phyloP scores from a whole-genome alignment of 2,329 filamentous ascomycete genomes.

The Apiospora rasikravindrae region DNA sequence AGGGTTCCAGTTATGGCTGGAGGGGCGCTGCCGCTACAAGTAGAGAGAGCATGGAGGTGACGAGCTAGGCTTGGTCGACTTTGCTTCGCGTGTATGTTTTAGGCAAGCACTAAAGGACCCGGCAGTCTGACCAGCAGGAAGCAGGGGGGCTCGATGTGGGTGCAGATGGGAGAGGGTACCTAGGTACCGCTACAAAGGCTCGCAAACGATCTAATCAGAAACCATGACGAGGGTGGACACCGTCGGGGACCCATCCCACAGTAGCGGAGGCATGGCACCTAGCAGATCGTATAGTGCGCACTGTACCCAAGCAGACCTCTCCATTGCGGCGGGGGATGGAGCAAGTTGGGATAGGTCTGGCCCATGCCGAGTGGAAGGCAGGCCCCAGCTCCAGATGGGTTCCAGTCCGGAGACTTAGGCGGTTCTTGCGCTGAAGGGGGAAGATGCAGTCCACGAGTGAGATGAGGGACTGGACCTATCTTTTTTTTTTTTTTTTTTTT shows the following conservation, averaged over 20 bases:
- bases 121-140: constrained; percentile 19
- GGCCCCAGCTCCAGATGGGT: background rate
- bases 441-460: background rate
- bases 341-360: constrained; percentile 14
- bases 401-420: constrained; percentile 2
- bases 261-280: constrained; percentile 9
- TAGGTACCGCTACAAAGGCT: background rate
- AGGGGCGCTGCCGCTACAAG: background rate
- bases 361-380: constrained; percentile 12
- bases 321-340: background rate
- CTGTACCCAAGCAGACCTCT: background rate
- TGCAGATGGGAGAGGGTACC: background rate
- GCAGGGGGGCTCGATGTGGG: constrained; percentile 6
- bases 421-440: background rate
- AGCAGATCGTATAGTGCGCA: constrained; percentile 16
- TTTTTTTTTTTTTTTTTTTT: background rate
- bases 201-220: constrained; percentile 20
- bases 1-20: background rate
- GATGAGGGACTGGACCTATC: background rate
- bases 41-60: background rate
- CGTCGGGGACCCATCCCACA: constrained; percentile 9
- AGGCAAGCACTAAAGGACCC: constrained; percentile 20
- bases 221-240: constrained; percentile 9
- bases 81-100: constrained; percentile 14
- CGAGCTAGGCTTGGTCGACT: constrained; percentile 7